Base-by-base conservation (phyloP, 2,329 filamentous ascomycete species). In the Nigrospora osmanthi region DNA sequence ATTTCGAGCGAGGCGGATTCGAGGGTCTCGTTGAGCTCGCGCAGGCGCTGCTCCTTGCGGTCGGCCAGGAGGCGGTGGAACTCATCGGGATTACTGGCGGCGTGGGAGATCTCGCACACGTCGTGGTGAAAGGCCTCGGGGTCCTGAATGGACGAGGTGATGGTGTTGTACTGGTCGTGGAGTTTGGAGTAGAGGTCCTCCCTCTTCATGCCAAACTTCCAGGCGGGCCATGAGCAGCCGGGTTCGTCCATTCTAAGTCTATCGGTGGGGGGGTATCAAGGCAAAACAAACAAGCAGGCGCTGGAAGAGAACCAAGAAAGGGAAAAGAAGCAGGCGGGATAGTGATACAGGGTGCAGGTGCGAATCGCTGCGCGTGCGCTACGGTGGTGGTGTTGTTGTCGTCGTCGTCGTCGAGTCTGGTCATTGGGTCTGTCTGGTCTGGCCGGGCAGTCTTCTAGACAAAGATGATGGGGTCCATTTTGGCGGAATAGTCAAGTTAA, bases 201-300 rank as follows among this genome's bases (percentile, higher is more conserved):
- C 57, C 70, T 71, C 68, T 76, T 78, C 71, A 80, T 71, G 56
- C 75, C 76, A 66, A 80, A 81, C 61, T 80, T 80, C 76, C 77
- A 81, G 54, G 72, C 71, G 37, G 77, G 77, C 77, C 77, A 81
- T 53, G 69, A 65, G 58, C 62, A 67, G 52, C 61, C 67, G 31
- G 68, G 69, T 45, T 79, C 76, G 62, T 80, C 75, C 77, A 81
- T 80, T 52, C 61, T 65, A 54, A 56, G 47, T 48, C 45, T 43
- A 49, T 36, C 33, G 14, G 13, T 35, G 33, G 40, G 40, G n/a
- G 40, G 40, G 40, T 42, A 42, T 42, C 40, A 41, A 41, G 39
- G 23, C 31, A 31, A 33, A 33, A 10, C 23, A 28, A 28, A 28
- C 23, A 28, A 28, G 23, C 23, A 6, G 23, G 23, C 23, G 23